phyloP scores from a whole-genome alignment of 805 yeast species.

The Candida krabiensis region DNA sequence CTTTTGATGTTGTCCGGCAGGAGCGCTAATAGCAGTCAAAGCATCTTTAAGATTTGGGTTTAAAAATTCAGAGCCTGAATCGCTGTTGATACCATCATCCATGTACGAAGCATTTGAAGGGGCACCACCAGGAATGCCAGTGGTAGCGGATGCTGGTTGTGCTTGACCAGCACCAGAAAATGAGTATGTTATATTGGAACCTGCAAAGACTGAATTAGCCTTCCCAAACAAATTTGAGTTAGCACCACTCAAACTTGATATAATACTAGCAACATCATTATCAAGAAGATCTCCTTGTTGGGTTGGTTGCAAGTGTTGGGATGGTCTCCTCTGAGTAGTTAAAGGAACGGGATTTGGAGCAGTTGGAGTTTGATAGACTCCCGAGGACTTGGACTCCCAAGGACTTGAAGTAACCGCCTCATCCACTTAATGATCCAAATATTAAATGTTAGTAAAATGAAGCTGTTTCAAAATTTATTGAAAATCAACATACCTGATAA shows the following conservation, averaged over 20 bases:
- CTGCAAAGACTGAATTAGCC: conserved; percentile 27
- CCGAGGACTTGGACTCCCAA: conserved; percentile 29
- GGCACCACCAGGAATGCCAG: conserved; percentile 3
- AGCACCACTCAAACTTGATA: conserved; percentile 31
- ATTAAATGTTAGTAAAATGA: conserved; percentile 1
- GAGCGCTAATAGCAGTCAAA: conserved; percentile 33
- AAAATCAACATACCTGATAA: conserved; percentile 21
- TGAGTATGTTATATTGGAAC: conserved; percentile 12
- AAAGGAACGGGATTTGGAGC: conserved; percentile 24
- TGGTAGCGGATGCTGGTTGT: conserved; percentile 7
- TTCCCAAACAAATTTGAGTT: conserved; percentile 24
- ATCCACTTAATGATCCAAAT: conserved; percentile 25
- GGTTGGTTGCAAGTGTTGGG: conserved; percentile 2
- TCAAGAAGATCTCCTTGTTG: conserved; percentile 15
- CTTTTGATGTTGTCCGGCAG: conserved; percentile 29
- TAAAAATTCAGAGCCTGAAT: conserved; percentile 32
- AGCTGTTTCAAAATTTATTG: conserved; percentile 2
- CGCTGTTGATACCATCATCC: conserved; percentile 30
- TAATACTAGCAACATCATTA: conserved; percentile 34
- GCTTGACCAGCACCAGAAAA: conserved; percentile 8
- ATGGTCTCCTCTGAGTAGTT: conserved; percentile 2
- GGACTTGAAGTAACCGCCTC: conserved; percentile 28
- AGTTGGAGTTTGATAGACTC: conserved; percentile 14
- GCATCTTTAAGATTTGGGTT: conserved; percentile 29
- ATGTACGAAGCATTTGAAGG: conserved; percentile 12